Percentiles rank a stretch among this genome's conserved stretches.
Conservation (phyloP, 2,329 filamentous ascomycete genomes). For the Eutypa lata region DNA sequence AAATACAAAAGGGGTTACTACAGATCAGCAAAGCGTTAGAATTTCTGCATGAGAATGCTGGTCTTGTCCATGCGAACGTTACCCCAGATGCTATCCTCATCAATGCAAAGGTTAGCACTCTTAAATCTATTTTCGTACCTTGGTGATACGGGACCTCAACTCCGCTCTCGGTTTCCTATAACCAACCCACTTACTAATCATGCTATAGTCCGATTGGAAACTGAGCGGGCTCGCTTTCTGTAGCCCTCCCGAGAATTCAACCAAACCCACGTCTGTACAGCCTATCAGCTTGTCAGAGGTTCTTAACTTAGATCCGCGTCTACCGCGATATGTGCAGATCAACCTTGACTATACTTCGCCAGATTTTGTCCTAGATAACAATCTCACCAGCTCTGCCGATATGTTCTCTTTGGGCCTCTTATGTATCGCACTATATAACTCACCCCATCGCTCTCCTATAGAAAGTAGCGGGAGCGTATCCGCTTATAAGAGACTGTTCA, state of each 20-base stretch:
- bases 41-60: conserved; percentile 92
- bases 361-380: conserved; percentile 90
- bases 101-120: conserved; percentile 73
- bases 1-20: conserved; percentile 93
- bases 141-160: neutral
- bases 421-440: conserved; percentile 88
- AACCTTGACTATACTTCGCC: conserved; percentile 92
- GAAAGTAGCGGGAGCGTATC: conserved; percentile 78
- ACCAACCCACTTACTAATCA: too few species aligned
- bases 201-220: conserved; percentile 85
- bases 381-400: conserved; percentile 78
- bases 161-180: neutral
- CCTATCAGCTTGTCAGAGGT: conserved; percentile 81
- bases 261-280: conserved; percentile 70
- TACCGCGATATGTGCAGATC: conserved; percentile 81
- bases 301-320: conserved; percentile 77
- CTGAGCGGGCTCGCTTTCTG: conserved; percentile 92
- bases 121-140: neutral
- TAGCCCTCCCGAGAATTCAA: conserved; percentile 73
- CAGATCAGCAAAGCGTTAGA: conserved; percentile 93
- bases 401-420: conserved; percentile 92
- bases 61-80: conserved; percentile 88
- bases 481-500: conserved; percentile 81
- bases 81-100: conserved; percentile 92
- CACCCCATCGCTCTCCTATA: conserved; percentile 84